Evolutionary conservation across 2,329 filamentous ascomycete species (phyloP).

Genomic region (Colletotrichum endophyticum): DNA sequence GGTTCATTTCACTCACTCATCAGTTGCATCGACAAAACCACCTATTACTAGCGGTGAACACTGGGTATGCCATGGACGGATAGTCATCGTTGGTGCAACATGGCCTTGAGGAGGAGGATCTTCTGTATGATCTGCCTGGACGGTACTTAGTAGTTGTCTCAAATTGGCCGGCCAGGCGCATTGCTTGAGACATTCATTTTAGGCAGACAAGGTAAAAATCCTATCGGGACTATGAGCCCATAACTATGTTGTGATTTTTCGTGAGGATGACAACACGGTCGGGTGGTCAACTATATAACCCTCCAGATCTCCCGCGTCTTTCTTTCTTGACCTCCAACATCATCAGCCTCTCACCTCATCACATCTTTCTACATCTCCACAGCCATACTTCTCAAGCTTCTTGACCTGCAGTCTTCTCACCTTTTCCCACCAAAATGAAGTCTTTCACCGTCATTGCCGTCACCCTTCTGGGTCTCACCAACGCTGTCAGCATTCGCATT

Average conservation of each 20-base stretch:
- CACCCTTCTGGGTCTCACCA: neutral
- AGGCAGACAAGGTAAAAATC: neutral
- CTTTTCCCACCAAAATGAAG: neutral
- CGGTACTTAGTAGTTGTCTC: neutral
- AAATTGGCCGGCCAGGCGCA: neutral
- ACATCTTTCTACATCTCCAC: neutral
- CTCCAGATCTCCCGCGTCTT: neutral
- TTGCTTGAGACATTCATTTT: neutral
- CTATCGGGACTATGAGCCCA: neutral
- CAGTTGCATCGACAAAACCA: neutral
- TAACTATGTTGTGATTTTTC: neutral
- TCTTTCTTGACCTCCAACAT: neutral
- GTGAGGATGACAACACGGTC: neutral
- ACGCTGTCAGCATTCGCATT: neutral
- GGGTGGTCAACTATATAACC: neutral
- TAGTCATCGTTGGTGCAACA: neutral
- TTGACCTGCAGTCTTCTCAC: neutral
- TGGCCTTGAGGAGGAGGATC: neutral
- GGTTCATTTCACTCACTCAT: neutral
- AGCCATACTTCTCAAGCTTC: neutral
- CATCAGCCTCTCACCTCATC: neutral
- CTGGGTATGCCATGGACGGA: neutral
- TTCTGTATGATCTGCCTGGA: neutral
- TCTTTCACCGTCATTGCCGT: neutral
- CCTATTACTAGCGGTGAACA: neutral